Base-by-base conservation (phyloP, 1,139 yeast genomes). In the Lodderomyces metapsilosis region DNA sequence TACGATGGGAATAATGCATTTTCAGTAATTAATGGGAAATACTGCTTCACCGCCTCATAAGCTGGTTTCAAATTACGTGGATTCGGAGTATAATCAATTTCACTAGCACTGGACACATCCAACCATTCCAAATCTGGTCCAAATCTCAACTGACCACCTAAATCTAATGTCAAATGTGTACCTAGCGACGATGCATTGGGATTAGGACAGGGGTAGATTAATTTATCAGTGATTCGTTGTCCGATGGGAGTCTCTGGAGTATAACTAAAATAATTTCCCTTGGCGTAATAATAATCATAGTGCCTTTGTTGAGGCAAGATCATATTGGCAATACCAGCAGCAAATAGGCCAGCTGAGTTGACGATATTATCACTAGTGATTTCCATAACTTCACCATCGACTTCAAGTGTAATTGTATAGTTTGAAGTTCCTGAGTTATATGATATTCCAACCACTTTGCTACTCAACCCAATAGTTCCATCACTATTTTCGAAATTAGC, bases 101-200 rank as follows among this genome's bases (percentile, higher is more conserved):
- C 59, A 18, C 58, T 58, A 1, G 74, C 65, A 37, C 59, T 55
- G 2, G 52, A 47, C 2, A 59, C 52, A 10, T 76, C 74, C 3
- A 86, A 77, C 89, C 95, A 88, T 59, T 88, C 95, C 41, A 88
- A 64, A 58, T 89, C 96, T 0, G 97, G 97, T 0, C 97, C 97
- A 58, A 89, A 89, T 50, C 80, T 74, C 32, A 88, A 62, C 52
- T 82, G 84, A 0, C 95, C 95, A 2, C 87, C 92, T 41, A 89
- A 63, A 55, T 88, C 95, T 37, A 89, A 67, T 0, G 97, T 89
- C 45, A 89, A 66, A 64, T 89, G 97, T 0, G 94, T 86, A 0
- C 97, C 97, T 41, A 89, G 67, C 0, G 95, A 84, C 4, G 86
- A 82, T 1, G 82, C 78, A 45, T 84, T 81, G 2, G 82, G 76